These are phyloP conservation scores for Arctostaphylos glauca DNA, from an alignment of 148 eudicot species.

Conservation along the genomic window DNA sequence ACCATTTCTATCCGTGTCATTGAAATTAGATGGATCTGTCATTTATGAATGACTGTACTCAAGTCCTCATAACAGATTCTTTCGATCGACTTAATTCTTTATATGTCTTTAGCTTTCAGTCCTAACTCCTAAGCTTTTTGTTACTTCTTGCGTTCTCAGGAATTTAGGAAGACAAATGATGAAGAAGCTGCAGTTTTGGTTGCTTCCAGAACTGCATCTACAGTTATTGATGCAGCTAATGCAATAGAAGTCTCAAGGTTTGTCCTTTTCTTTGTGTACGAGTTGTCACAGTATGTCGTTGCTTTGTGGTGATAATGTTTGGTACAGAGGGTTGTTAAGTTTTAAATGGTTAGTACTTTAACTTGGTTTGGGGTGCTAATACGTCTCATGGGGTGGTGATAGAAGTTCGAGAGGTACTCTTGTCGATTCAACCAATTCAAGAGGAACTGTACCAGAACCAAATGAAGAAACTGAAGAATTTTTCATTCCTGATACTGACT, in stretches of 20 bases:
- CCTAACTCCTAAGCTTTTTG: background rate
- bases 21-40: background rate
- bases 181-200: slow-evolving; percentile 90
- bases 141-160: slow-evolving; percentile 36
- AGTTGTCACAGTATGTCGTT: background rate
- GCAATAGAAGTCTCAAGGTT: slow-evolving; percentile 79
- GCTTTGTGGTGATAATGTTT: background rate
- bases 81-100: background rate
- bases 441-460: slow-evolving; percentile 44
- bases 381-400: slow-evolving; percentile 26
- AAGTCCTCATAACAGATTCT: background rate
- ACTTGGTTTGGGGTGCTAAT: slow-evolving; percentile 22
- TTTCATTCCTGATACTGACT: slow-evolving; percentile 57
- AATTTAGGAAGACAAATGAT: slow-evolving; percentile 52
- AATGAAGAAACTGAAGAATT: slow-evolving; percentile 62
- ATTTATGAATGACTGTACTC: background rate
- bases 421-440: slow-evolving; percentile 35
- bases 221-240: slow-evolving; percentile 92
- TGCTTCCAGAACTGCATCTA: slow-evolving; percentile 87
- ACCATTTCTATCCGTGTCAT: background rate
- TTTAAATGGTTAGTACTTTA: background rate
- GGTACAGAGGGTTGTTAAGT: background rate
- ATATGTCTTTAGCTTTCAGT: slow-evolving; percentile 3
- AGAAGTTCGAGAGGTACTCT: slow-evolving; percentile 42
- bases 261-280: slow-evolving; percentile 13